Conservation (phyloP, 768 basidiomycete genomes). For the Pleurotus giganteus region DNA sequence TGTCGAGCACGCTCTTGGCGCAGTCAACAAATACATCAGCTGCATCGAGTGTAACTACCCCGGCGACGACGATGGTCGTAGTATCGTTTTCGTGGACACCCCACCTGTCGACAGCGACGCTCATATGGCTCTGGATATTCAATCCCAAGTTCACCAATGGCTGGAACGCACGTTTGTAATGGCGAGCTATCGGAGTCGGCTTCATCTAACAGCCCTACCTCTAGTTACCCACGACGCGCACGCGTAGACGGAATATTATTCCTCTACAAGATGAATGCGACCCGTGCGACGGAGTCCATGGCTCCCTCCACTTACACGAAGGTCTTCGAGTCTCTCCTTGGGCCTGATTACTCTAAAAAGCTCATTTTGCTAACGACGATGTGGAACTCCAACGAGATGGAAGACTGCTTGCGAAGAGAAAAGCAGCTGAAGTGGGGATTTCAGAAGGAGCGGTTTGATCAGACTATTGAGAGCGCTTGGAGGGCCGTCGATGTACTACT, state of each 20-base stretch:
- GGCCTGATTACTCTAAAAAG: conserved; percentile 2
- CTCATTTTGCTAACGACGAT: conserved; percentile 26
- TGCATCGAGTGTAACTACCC: conserved; percentile 6
- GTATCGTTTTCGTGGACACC: conserved; percentile 11
- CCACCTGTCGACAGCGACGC: conserved; percentile 7
- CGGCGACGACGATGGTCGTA: conserved; percentile 5
- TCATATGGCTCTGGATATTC: neutral
- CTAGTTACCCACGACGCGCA: conserved; percentile 4
- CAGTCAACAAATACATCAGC: neutral
- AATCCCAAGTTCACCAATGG: conserved; percentile 1
- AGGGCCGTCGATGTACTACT: conserved; percentile 12
- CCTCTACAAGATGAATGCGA: conserved; percentile 3
- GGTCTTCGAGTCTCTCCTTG: conserved; percentile 2
- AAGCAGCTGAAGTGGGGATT: conserved; percentile 17
- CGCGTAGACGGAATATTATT: conserved; percentile 5
- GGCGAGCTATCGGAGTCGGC: no score
- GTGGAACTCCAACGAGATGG: conserved; percentile 20
- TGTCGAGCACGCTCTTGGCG: conserved; percentile 6
- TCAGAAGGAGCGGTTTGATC: conserved; percentile 13
- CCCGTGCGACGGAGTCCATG: conserved; percentile 4
- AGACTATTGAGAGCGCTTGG: conserved; percentile 17
- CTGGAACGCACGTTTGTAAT: conserved; percentile 6
- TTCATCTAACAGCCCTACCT: no score
- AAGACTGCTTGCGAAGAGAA: conserved; percentile 17
- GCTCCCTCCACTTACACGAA: neutral